Base-by-base conservation (phyloP, 169 alveolate species). In the Plasmodium gallinaceum region DNA sequence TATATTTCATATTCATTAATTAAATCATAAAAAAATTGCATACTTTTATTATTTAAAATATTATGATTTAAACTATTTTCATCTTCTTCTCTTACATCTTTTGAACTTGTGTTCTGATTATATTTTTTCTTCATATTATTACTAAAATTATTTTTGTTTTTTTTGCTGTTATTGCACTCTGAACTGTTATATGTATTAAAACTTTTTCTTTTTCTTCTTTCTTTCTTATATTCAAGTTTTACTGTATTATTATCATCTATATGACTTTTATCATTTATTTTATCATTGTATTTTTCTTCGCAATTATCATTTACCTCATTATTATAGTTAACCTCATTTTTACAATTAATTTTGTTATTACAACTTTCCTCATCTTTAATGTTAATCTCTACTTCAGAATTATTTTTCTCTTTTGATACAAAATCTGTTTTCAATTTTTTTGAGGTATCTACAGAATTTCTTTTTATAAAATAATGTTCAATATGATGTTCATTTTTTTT, bases 391-490 rank as follows among this genome's bases (percentile, higher is more conserved):
- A 26, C 43, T 52, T 22, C 32, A 16, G 73, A 60, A 74, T 43
- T 74, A 26, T 22, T 32, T 10, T 61, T 57, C 43, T 74, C 66
- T 42, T 74, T 61, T n/a, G 88, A 16, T 42, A 22, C 43, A 0
- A 39, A 58, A 43, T 74, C 71, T n/a, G 74, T 42, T 61, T 74
- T 74, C 43, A 43, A 61, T 48, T 22, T 61, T 74, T 74, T 60
- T 24, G 88, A 20, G 26, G 32, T 20, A 12, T 22, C 8, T 16
- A 42, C 24, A n/a, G 65, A 60, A 32, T 43, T 74, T 37, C 43
- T 58, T 74, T 74, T 74, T 26, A 32, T 65, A 74, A 74, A 74
- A 74, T 74, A 74, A 37, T 61, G 39, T 74, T 74, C 88, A 61
- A 74, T 74, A 48, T 74, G 88, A 18, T 74, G 88, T 74, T 60